Evolutionary conservation across 176 grass and related monocot genomes (phyloP).

Genomic region (Calamus simplicifolius): DNA sequence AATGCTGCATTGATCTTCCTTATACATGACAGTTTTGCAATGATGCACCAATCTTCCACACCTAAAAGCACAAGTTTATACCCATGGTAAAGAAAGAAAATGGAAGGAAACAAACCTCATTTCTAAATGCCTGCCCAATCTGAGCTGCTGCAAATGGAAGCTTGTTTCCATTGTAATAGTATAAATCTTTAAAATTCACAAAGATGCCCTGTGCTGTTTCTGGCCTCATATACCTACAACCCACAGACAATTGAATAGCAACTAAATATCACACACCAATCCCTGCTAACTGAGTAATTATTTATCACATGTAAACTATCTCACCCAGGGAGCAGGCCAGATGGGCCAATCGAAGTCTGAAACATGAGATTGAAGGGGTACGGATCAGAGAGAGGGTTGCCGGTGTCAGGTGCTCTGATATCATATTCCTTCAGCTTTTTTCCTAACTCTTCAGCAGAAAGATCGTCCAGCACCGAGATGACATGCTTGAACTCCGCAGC

Average conservation of each 20-base stretch:
- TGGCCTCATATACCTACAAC: slow-evolving; percentile 73
- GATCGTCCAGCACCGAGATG: slow-evolving; percentile 53
- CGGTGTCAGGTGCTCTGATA: slow-evolving; percentile 64
- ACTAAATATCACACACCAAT: not conserved
- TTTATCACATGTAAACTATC: slow-evolving; percentile 9
- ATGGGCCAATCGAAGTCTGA: slow-evolving; percentile 78
- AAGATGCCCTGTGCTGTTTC: slow-evolving; percentile 87
- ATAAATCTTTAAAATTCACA: slow-evolving; percentile 87
- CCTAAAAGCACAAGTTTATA: not conserved
- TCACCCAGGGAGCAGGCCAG: slow-evolving; percentile 65
- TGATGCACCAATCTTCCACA: not conserved
- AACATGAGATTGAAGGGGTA: slow-evolving; percentile 94
- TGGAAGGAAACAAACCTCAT: slow-evolving; percentile 37
- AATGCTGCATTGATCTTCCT: too few relatives aligned
- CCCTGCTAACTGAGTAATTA: not conserved
- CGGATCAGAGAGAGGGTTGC: slow-evolving; percentile 62
- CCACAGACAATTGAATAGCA: slow-evolving; percentile 3
- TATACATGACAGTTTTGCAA: too few relatives aligned
- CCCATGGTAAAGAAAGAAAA: slow-evolving; percentile 1
- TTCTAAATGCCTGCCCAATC: slow-evolving; percentile 71
- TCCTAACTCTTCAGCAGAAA: slow-evolving; percentile 55
- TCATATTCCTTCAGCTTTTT: slow-evolving; percentile 67
- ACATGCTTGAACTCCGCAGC: slow-evolving; percentile 47
- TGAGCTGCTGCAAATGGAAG: slow-evolving; percentile 74
- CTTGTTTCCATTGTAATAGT: slow-evolving; percentile 77